Percentiles rank a stretch among this genome's conserved stretches.
Evolutionary conservation across 257 asterid genomes (phyloP).

Genomic region (Eustoma russellianum): DNA sequence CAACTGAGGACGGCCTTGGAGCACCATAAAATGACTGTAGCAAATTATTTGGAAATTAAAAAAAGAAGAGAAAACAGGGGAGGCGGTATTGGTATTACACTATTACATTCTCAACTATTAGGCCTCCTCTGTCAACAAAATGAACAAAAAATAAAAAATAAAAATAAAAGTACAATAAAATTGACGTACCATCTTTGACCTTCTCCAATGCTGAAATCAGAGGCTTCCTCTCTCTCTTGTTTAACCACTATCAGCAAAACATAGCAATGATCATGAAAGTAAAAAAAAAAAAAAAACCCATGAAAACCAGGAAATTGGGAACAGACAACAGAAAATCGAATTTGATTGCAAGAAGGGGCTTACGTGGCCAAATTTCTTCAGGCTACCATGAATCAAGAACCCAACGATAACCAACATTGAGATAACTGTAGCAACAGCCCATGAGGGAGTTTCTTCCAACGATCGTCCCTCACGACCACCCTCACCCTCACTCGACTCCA

Average conservation of each 20-base stretch:
- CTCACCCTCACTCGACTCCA: too few species aligned
- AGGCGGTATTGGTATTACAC: neutral
- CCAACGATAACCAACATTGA: slow-evolving; percentile 26
- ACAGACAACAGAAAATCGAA: neutral
- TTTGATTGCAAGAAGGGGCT: neutral
- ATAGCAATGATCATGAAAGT: neutral
- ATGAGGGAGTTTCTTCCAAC: slow-evolving; percentile 35
- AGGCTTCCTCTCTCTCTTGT: slow-evolving; percentile 68
- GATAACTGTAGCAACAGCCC: slow-evolving; percentile 38
- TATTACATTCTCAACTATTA: too few species aligned
- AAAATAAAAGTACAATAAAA: neutral
- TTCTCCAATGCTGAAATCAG: slow-evolving; percentile 73
- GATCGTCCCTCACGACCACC: slow-evolving; percentile 22
- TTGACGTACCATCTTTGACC: slow-evolving; percentile 70
- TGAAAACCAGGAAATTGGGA: too few species aligned
- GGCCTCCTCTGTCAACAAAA: too few species aligned
- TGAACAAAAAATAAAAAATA: too few species aligned
- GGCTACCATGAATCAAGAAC: slow-evolving; percentile 25
- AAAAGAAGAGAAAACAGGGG: neutral
- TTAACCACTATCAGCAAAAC: slow-evolving; percentile 62
- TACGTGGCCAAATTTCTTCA: slow-evolving; percentile 29
- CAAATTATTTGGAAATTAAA: neutral
- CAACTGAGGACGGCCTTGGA: too few species aligned
- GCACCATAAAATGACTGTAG: neutral
- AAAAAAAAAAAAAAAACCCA: neutral